Conservation (phyloP, 169 alveolate genomes). For the Plasmodium cynomolgi region DNA sequence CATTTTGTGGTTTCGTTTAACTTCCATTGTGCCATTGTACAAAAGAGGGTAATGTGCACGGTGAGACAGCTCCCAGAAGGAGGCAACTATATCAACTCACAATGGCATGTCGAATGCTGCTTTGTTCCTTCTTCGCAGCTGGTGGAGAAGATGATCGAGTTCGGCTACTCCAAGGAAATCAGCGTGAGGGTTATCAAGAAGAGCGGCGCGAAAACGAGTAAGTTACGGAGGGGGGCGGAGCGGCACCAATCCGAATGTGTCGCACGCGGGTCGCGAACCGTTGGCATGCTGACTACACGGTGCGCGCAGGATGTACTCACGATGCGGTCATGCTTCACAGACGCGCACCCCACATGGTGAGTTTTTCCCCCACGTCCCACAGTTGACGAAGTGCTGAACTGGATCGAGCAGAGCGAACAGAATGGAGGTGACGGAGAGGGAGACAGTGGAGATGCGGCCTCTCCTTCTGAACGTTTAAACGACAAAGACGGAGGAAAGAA, state of each 20-base stretch:
- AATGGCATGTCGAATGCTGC: background rate
- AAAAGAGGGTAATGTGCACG: background rate
- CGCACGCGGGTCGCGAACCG: no score
- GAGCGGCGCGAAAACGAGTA: constrained; percentile 73
- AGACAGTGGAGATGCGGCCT: background rate
- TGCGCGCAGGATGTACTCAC: background rate
- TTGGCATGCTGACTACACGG: no score
- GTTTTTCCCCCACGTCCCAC: background rate
- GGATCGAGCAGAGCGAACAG: constrained; percentile 59
- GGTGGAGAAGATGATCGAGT: constrained; percentile 44
- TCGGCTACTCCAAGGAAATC: constrained; percentile 49
- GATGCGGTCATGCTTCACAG: background rate
- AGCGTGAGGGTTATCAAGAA: constrained; percentile 31
- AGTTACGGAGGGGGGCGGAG: background rate
- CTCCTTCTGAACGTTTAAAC: background rate
- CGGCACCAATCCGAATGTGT: no score
- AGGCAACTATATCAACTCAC: no score
- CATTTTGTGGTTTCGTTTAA: background rate
- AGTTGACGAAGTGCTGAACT: constrained; percentile 67
- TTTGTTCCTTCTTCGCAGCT: constrained; percentile 13
- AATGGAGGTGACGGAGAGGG: background rate
- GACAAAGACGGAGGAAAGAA: background rate
- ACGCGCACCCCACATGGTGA: background rate
- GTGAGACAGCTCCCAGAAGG: background rate
- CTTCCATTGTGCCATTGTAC: background rate